Base-by-base conservation (phyloP, 2,329 filamentous ascomycete genomes). In the Botrytis pseudocinerea region DNA sequence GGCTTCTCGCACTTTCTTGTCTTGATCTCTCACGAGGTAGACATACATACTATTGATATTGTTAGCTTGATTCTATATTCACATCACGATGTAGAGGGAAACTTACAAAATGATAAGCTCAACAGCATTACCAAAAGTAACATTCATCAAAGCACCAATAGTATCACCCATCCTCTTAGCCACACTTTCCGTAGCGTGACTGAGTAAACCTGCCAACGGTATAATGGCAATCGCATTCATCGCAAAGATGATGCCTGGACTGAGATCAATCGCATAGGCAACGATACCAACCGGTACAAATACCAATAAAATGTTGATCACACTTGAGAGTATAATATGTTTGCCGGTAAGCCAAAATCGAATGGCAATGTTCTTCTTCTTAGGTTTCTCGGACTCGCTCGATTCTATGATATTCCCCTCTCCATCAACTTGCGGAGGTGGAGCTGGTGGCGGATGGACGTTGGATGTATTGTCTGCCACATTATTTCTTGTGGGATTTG, bases 201-300 rank as follows among this genome's bases (percentile, higher is more conserved):
- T 90, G 77, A 94, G 84, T 70, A 94, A 82, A 73, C 90, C 92
- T 68, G 92, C 92, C 75, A 94, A 85, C 40, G 92, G 92, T 74
- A 94, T 87, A 78, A 94, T 92, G 77, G 92, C 92, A 76, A 94
- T 85, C 69, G 91, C 90, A 80, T 94, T 94, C 84, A 93, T 87
- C 73, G 87, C 90, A 80, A 94, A 94, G 74, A 92, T 84, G 73
- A 92, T 83, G 61, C 87, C 90, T 32, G 90, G 87, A 71, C 85
- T 85, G 74, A 85, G 84, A 16, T 82, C 79, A 42, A 89, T 81
- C 72, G 87, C 84, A 72, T 91, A 85, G 73, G 90, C 86, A 74
- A 86, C 86, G 78, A 96, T 95, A 78, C 93, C 93, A 70, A 93
- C 85, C 12, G 93, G 93, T 44, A 95, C 93, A 79, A 94, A 94